phyloP scores from a whole-genome alignment of 2,329 filamentous ascomycete genomes.

The Trichoderma aggressivum region DNA sequence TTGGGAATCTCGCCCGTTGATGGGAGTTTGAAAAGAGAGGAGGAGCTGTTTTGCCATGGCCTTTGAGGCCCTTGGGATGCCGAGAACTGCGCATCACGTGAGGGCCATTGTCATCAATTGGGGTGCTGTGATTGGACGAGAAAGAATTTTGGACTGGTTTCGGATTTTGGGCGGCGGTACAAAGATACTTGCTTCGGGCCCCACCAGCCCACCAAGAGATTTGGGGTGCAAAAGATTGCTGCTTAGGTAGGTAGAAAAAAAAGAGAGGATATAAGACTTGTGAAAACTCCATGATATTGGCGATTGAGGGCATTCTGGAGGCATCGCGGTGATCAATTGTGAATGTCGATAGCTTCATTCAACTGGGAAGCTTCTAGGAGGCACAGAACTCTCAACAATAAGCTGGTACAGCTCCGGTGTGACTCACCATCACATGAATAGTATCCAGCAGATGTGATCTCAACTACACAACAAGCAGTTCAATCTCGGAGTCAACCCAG shows the following conservation, averaged over 20 bases:
- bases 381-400: neutral
- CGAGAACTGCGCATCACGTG: slow-evolving; percentile 32
- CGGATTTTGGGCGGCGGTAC: neutral
- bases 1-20: slow-evolving; percentile 19
- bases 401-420: neutral
- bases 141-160: neutral
- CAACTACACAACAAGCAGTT: neutral
- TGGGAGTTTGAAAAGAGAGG: slow-evolving; percentile 17
- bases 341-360: too few species aligned
- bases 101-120: slow-evolving; percentile 34
- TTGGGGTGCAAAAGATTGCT: slow-evolving; percentile 8
- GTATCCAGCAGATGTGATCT: neutral
- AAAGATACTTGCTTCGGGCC: neutral
- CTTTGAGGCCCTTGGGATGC: slow-evolving; percentile 7
- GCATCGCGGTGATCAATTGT: neutral
- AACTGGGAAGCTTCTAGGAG: too few species aligned
- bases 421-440: neutral
- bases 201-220: slow-evolving; percentile 11
- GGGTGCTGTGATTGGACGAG: slow-evolving; percentile 30
- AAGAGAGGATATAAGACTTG: neutral
- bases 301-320: too few species aligned
- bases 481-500: neutral
- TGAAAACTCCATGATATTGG: neutral
- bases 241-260: too few species aligned
- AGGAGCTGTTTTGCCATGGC: slow-evolving; percentile 30